Evolutionary conservation across 2,329 filamentous ascomycete genomes (phyloP), one percentile per base, ranked within the genome.

Genomic region (Ascocoryne sarcoides): DNA sequence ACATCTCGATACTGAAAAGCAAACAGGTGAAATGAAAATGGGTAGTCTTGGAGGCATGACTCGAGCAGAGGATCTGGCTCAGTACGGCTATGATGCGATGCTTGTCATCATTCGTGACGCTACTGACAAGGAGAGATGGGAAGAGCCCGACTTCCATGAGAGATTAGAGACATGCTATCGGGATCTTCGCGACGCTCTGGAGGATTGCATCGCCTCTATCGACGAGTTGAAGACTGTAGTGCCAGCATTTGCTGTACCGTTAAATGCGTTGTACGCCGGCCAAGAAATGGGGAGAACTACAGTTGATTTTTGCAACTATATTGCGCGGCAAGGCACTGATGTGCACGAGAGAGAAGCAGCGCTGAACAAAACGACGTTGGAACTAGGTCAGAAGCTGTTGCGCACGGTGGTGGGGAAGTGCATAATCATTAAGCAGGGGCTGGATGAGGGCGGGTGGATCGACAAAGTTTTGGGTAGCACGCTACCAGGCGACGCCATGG

Each of bases 371-470:
- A 40, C 38, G 10, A 32, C 47, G 8, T 18, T 21, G 8, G 40
- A 44, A 12, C 33, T 34, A 5, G 49, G 48, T 9, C 37, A 42
- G 15, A 28, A 30, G 14, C 18, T 58, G 2, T 16, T 55, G 26
- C 35, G 47, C 16, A 32, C 36, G 5, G 44, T 57, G 5, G 37
- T 37, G 8, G 44, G 49, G 10, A 52, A 54, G 32, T 48, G 47
- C 7, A 36, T 36, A 12, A 29, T 10, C 7, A 41, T 57, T 17
- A 59, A 57, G 36, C 55, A 51, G 30, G 48, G 43, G 2, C 38
- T 61, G 23, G 52, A 58, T 39, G 57, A 60, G 28, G 51, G 58
- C 14, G 58, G 57, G 3, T 60, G 54, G 57, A 60, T 61, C 35
- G 59, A 61, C 39, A 54, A 45, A 31, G 49, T 59, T 1, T 39